Conservation (phyloP, 805 yeast species). For the Yarrowia sp. region DNA sequence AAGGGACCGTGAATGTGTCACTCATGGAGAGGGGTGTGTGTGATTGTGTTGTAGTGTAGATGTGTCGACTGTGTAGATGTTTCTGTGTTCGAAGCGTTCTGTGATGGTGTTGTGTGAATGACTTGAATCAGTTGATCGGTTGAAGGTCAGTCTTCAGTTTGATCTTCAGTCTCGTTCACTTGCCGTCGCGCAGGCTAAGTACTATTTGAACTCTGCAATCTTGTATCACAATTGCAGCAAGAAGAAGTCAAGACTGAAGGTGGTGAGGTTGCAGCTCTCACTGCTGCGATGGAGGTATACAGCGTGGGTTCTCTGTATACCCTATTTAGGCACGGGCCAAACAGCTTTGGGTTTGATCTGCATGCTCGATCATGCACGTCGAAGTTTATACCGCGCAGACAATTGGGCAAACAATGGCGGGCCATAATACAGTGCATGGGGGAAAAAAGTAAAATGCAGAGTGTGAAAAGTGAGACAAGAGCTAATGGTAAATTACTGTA, state of each 20-base stretch:
- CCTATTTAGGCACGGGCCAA: slow-evolving; percentile 27
- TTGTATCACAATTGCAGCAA: slow-evolving; percentile 28
- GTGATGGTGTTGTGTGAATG: no score
- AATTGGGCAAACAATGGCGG: background rate
- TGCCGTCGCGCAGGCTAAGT: no score
- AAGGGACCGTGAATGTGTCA: slow-evolving; percentile 38
- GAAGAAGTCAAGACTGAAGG: slow-evolving; percentile 10
- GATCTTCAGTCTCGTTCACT: no score
- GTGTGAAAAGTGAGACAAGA: background rate
- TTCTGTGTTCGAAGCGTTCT: no score
- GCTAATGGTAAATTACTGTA: background rate
- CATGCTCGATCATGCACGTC: slow-evolving; percentile 17
- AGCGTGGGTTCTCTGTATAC: slow-evolving; percentile 7
- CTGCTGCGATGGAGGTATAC: no score
- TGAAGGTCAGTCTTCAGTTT: no score
- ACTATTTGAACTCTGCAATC: background rate
- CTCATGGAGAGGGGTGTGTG: slow-evolving; percentile 1
- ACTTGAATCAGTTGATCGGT: no score
- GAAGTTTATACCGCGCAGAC: background rate
- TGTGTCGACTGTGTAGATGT: no score
- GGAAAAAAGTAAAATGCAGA: background rate
- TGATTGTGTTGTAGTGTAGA: background rate
- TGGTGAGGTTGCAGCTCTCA: background rate
- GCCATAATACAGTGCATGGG: slow-evolving; percentile 12
- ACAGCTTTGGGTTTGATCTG: background rate